A percentile compares a stretch with the other conserved stretches of the same genome.
Conservation (phyloP, 345 rosid species). For the Citrus australasica region DNA sequence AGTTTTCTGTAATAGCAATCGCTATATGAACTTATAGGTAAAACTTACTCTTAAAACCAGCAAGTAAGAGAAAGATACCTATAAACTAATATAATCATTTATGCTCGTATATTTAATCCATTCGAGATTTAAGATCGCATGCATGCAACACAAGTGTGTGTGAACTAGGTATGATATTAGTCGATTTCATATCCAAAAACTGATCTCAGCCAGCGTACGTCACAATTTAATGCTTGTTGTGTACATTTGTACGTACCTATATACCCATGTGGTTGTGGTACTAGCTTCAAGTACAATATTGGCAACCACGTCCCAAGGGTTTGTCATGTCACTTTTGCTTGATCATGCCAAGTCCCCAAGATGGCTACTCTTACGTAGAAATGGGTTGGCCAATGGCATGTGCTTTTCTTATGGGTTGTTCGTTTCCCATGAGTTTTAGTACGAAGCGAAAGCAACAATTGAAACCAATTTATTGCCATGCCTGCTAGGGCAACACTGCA, state of each 20-base stretch:
- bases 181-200: not conserved
- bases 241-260: not conserved
- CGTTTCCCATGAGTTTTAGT: not conserved
- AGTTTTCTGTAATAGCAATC: no score
- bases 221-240: not conserved
- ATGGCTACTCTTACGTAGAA: not conserved
- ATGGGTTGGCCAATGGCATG: not conserved
- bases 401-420: not conserved
- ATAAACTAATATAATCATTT: no score
- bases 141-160: no score
- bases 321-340: not conserved
- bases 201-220: not conserved
- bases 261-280: not conserved
- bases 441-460: not conserved
- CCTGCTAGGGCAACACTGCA: not conserved
- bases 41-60: no score
- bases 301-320: not conserved
- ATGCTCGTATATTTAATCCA: no score
- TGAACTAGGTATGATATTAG: not conserved
- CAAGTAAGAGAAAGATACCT: no score
- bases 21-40: no score
- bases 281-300: not conserved
- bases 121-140: no score
- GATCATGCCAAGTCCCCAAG: no score
- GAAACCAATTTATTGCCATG: not conserved